Percentiles rank a stretch among this genome's conserved stretches.
phyloP scores from a whole-genome alignment of 805 yeast genomes.

The Starmerella asiatica region DNA sequence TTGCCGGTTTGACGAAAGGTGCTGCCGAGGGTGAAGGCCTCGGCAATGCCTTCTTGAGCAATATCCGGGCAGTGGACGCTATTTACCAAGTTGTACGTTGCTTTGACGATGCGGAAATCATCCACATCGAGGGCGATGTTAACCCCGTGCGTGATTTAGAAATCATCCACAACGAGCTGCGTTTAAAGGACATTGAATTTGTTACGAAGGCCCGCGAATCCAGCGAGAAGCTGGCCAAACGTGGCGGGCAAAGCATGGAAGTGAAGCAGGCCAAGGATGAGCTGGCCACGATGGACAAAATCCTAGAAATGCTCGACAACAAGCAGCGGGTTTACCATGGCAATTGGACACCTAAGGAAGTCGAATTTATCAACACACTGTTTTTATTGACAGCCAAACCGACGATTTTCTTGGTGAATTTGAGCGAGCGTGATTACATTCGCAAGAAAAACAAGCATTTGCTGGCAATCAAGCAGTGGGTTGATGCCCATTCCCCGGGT shows the following conservation, averaged over 20 bases:
- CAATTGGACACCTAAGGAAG: conserved; percentile 80
- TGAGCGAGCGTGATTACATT: conserved; percentile 76
- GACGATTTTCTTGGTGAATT: conserved; percentile 78
- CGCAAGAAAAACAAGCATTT: conserved; percentile 83
- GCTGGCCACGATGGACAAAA: conserved; percentile 55
- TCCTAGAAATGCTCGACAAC: conserved; percentile 62
- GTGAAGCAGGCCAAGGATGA: conserved; percentile 81
- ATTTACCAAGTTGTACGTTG: conserved; percentile 95
- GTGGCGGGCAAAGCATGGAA: conserved; percentile 83
- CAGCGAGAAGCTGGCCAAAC: conserved; percentile 63
- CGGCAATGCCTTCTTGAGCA: conserved; percentile 93
- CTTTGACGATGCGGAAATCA: conserved; percentile 94
- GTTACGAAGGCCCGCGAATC: conserved; percentile 70
- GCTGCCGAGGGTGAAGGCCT: conserved; percentile 95
- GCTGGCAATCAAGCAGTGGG: conserved; percentile 77
- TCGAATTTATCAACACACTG: conserved; percentile 77
- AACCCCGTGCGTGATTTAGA: conserved; percentile 90
- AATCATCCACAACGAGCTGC: conserved; percentile 78
- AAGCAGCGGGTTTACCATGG: conserved; percentile 84
- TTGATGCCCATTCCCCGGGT: conserved; percentile 74
- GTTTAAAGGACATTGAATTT: conserved; percentile 94
- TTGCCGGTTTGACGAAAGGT: conserved; percentile 96
- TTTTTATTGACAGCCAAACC: conserved; percentile 89
- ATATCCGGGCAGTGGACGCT: conserved; percentile 95
- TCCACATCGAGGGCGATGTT: conserved; percentile 93